Evolutionary conservation across 2,329 filamentous ascomycete species (phyloP).

Genomic region (Xylariomycetidae sp.): DNA sequence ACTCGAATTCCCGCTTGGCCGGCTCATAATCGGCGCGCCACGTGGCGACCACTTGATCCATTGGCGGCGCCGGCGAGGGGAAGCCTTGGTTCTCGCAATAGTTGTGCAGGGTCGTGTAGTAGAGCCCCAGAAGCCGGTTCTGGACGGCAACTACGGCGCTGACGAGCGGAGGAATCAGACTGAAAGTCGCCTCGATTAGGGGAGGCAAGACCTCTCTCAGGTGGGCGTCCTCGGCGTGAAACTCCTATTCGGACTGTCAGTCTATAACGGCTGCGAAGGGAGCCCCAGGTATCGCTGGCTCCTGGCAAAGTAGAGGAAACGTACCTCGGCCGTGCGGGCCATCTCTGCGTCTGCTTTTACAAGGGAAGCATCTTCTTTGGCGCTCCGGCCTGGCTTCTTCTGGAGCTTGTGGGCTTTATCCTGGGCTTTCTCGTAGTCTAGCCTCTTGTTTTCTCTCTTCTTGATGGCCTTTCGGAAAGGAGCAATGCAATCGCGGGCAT

Average conservation of each 20-base stretch:
- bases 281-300: not conserved
- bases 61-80: constrained; percentile 64
- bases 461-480: constrained; percentile 78
- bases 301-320: not conserved
- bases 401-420: constrained; percentile 62
- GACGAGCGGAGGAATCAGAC: constrained; percentile 66
- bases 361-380: constrained; percentile 67
- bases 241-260: constrained; percentile 46
- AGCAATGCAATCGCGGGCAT: constrained; percentile 62
- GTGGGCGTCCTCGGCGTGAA: constrained; percentile 68
- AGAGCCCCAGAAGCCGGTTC: constrained; percentile 68
- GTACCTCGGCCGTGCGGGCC: constrained; percentile 56
- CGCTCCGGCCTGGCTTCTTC: constrained; percentile 63
- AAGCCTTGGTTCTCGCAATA: constrained; percentile 66
- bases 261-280: not conserved
- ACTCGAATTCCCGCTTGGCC: constrained; percentile 60
- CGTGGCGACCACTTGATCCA: constrained; percentile 61
- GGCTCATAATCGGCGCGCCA: constrained; percentile 62
- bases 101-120: constrained; percentile 70
- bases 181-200: constrained; percentile 64
- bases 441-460: constrained; percentile 73
- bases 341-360: constrained; percentile 68
- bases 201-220: constrained; percentile 66
- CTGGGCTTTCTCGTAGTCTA: constrained; percentile 76
- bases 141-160: constrained; percentile 68